A percentile compares a stretch with the other conserved stretches of the same genome.
phyloP scores from a whole-genome alignment of 2,329 filamentous ascomycete species.

The Colletotrichum spinosum region DNA sequence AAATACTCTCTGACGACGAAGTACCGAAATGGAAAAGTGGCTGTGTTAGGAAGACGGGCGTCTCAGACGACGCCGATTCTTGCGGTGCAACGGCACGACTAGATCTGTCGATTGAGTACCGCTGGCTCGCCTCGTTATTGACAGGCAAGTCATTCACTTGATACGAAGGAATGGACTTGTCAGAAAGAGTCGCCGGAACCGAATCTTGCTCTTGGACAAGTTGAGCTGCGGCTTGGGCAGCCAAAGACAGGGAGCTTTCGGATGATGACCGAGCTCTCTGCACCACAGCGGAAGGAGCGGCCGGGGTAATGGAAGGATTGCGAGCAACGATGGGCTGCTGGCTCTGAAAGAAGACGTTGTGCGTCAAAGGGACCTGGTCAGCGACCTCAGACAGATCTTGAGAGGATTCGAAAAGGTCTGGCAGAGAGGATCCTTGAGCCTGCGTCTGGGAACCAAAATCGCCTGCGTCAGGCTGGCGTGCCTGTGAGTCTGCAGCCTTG shows the following conservation, averaged over 20 bases:
- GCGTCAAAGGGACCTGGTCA: conserved; percentile 8
- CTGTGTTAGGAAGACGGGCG: conserved; percentile 29
- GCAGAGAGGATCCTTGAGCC: conserved; percentile 8
- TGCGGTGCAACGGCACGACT: background rate
- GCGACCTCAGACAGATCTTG: conserved; percentile 3
- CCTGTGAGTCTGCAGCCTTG: conserved; percentile 21
- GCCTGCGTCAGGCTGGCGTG: background rate
- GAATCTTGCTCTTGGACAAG: conserved; percentile 19
- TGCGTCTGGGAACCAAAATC: conserved; percentile 3
- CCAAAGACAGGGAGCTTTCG: conserved; percentile 4
- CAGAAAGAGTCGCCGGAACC: conserved; percentile 2
- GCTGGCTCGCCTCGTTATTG: background rate
- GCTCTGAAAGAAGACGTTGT: background rate
- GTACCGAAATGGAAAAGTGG: conserved; percentile 24
- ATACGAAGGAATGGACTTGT: conserved; percentile 27
- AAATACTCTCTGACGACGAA: conserved; percentile 9
- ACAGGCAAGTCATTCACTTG: conserved; percentile 19
- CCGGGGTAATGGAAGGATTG: background rate
- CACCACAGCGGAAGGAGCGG: background rate
- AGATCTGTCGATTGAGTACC: conserved; percentile 1
- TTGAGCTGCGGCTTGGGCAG: conserved; percentile 3
- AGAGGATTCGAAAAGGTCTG: background rate
- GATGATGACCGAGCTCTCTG: conserved; percentile 4
- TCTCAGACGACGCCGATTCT: conserved; percentile 7
- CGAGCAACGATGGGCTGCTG: background rate